Evolutionary conservation across 352 stramenopile species (phyloP), one percentile per base, ranked within the genome.

Genomic region (Elongisporangium senticosum): DNA sequence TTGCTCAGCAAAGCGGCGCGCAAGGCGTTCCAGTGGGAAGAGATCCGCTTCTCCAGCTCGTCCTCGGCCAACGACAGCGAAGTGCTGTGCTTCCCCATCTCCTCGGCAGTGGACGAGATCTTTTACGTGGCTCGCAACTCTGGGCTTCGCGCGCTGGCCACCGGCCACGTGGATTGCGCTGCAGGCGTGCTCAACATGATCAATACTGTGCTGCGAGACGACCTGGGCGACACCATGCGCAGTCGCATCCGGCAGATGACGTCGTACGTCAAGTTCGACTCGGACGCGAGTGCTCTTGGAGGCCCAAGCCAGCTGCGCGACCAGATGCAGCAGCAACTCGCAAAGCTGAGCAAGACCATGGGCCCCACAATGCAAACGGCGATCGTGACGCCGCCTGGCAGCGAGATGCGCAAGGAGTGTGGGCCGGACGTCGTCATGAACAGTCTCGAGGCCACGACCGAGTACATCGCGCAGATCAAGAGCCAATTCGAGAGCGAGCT

Each of bases 1-100:
- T 61, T 91, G 21, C 68, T 95, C 4, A 89, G 74, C 40, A 73
- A 82, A 49, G 83, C 86, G n/a, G 82, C 86, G 7, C 65, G 66
- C 22, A 93, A 93, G 69, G 83, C 84, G n/a, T 91, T 94, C 51
- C 75, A 90, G 57, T 93, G 83, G 77, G 86, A 95, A 68, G 83
- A 95, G 59, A 67, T 92, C 20, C 83, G 83, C 23, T 83, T 77
- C 21, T 83, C 80, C 20, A 86, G 78, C 4, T 68, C 59, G 10
- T 37, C 21, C 15, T 50, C 58, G 0, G 37, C 59, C 23, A 54
- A 21, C 23, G 63, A 65, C 48, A 65, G 80, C 23, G 66, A 62
- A 28, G 63, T 86, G 13, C 48, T 77, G 21, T 85, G 72, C 37
- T 85, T 89, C 53, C 83, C 84, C 5, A 87, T 94, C 55, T 94